A percentile compares a stretch with the other conserved stretches of the same genome.
phyloP scores from a whole-genome alignment of 495 filamentous ascomycete genomes.

The Platismatia glauca region DNA sequence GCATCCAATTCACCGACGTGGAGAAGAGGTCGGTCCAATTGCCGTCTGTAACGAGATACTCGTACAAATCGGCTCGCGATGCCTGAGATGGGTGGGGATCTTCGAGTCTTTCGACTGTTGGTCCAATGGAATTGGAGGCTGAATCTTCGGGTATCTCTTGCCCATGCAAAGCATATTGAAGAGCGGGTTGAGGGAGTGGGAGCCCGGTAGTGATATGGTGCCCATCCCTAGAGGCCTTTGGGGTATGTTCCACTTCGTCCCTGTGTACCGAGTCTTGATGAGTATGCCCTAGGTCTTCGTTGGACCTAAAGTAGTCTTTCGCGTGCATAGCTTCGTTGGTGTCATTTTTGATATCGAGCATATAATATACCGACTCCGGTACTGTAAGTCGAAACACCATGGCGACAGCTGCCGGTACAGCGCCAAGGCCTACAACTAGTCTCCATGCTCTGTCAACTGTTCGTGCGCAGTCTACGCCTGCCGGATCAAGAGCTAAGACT shows the following conservation, averaged over 20 bases:
- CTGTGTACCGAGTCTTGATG: not conserved
- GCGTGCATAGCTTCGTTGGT: constrained; percentile 26
- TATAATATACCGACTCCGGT: constrained; percentile 50
- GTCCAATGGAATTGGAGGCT: not conserved
- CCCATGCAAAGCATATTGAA: not conserved
- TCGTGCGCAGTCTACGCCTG: constrained; percentile 19
- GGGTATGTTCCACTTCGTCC: constrained; percentile 2
- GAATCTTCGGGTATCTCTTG: not conserved
- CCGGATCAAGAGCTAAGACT: constrained; percentile 26
- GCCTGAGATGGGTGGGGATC: constrained; percentile 39
- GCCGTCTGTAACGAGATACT: constrained; percentile 43
- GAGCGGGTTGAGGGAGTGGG: constrained; percentile 4
- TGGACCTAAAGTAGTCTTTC: constrained; percentile 20
- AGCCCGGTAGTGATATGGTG: constrained; percentile 26
- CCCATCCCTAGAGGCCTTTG: constrained; percentile 17
- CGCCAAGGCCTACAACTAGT: constrained; percentile 50
- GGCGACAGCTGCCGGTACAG: constrained; percentile 50
- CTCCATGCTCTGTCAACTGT: constrained; percentile 48
- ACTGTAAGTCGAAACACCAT: constrained; percentile 51
- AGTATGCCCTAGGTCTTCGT: not conserved
- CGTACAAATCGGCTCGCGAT: constrained; percentile 35
- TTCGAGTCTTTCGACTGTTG: constrained; percentile 25
- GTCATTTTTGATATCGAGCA: constrained; percentile 40
- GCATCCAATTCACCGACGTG: constrained; percentile 42
- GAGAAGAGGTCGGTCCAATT: constrained; percentile 45